Base-by-base conservation (phyloP, 495 filamentous ascomycete species). In the Patellaria atrata region DNA sequence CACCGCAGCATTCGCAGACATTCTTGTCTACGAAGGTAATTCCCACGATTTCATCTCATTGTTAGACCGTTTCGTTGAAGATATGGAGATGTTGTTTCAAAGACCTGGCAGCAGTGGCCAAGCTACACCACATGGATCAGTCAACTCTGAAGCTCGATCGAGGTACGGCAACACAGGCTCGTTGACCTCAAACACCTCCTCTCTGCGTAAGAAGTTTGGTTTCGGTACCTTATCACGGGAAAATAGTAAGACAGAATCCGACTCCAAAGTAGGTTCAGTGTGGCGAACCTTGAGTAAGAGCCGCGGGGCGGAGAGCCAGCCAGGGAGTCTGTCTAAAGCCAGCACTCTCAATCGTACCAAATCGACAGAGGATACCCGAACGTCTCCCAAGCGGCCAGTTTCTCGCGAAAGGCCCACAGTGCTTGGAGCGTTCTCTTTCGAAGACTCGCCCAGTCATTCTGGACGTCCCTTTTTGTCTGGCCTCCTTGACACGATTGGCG, bases 201-300 rank as follows among this genome's bases (percentile, higher is more conserved):
- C 84, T 5, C 65, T 94, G 25, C 68, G 86, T 22, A 80, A 77
- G 51, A 75, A 79, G 47, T 79, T 91, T 53, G 82, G 82, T 7
- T 75, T 87, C 38, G 72, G 82, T 30, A 73, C 60, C 23, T 51
- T 87, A 14, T 66, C 79, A 23, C 73, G 82, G 22, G 75, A 87
- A 37, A 84, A 77, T 51, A 86, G 76, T 62, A 77, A 71, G 44
- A 70, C 67, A 26, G 74, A 79, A 35, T 54, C 64, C 13, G 82
- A 87, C 43, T 70, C 59, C 22, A 79, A 73, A 59, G 75, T 63
- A 48, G 64, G 75, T 14, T 86, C 83, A 2, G 73, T 96, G 19
- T 81, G 86, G 71, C 73, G 89, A 39, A 91, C 74, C 2, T 57
- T 94, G 40, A 93, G 85, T 62, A 97, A 97, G 59, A 73, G 69